These are phyloP conservation scores for Pyrenophora tritici-repentis DNA, from an alignment of 2,329 filamentous ascomycete genomes.

Conservation along the genomic window DNA sequence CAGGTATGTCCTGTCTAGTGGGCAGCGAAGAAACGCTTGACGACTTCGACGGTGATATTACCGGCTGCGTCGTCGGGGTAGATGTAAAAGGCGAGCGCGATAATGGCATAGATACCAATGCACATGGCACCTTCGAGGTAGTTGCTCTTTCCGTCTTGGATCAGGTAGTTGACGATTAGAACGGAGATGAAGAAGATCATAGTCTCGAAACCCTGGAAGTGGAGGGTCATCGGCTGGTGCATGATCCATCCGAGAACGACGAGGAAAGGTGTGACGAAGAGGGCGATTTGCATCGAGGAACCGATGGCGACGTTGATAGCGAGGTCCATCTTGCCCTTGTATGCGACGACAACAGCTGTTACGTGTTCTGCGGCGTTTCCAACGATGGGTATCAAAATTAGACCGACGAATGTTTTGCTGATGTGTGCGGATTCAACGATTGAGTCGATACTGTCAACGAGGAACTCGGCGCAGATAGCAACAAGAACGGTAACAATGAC, in stretches of 20 bases:
- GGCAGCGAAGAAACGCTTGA: slow-evolving; percentile 35
- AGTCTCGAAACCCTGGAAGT: slow-evolving; percentile 89
- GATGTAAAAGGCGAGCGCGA: slow-evolving; percentile 64
- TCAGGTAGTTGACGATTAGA: slow-evolving; percentile 86
- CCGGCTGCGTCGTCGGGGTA: slow-evolving; percentile 59
- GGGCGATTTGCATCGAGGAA: slow-evolving; percentile 60
- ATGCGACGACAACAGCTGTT: slow-evolving; percentile 59
- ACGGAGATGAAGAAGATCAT: slow-evolving; percentile 83
- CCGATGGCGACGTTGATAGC: slow-evolving; percentile 62
- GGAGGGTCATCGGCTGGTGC: slow-evolving; percentile 64
- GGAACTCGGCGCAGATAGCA: slow-evolving; percentile 58
- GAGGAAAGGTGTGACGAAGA: slow-evolving; percentile 63
- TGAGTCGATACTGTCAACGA: slow-evolving; percentile 60
- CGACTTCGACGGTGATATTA: slow-evolving; percentile 34
- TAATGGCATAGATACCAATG: slow-evolving; percentile 61
- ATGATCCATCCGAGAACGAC: slow-evolving; percentile 63
- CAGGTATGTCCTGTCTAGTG: background rate
- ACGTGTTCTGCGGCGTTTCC: slow-evolving; percentile 63
- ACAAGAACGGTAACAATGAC: slow-evolving; percentile 56
- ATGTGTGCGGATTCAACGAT: slow-evolving; percentile 59
- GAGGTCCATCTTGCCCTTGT: slow-evolving; percentile 63
- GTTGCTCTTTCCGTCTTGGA: slow-evolving; percentile 83
- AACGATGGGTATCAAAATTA: slow-evolving; percentile 62
- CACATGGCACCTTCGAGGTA: slow-evolving; percentile 78
- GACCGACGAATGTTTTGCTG: slow-evolving; percentile 62